A percentile compares a stretch with the other conserved stretches of the same genome.
phyloP scores from a whole-genome alignment of 768 basidiomycete genomes.

The Sporobolomyces pararoseus region DNA sequence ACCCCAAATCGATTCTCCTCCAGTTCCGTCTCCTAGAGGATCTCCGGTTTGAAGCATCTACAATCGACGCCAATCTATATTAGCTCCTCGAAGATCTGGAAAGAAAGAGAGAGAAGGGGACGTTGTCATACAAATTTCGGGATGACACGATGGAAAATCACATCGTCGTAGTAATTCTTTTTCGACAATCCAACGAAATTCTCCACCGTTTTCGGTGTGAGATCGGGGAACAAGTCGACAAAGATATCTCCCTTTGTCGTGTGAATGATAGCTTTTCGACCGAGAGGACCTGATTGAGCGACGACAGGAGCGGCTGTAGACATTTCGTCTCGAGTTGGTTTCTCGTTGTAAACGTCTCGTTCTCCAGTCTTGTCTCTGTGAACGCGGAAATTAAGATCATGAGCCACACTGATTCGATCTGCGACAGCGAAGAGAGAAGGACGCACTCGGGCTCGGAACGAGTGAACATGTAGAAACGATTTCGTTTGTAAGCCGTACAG shows the following conservation, averaged over 20 bases:
- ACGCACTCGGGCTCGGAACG: conserved; percentile 82
- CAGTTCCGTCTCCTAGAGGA: conserved; percentile 89
- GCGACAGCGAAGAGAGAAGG: neutral
- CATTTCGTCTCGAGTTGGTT: conserved; percentile 93
- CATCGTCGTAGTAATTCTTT: conserved; percentile 83
- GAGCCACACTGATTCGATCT: conserved; percentile 7
- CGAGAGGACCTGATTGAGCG: conserved; percentile 56
- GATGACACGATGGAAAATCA: conserved; percentile 96
- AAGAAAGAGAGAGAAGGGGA: neutral
- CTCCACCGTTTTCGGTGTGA: conserved; percentile 91
- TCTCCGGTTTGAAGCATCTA: conserved; percentile 93
- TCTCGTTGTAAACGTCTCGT: conserved; percentile 96
- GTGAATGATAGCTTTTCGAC: conserved; percentile 81
- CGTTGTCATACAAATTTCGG: conserved; percentile 81
- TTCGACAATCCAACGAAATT: conserved; percentile 92
- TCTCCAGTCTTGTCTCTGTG: conserved; percentile 78
- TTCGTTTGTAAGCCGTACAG: conserved; percentile 87
- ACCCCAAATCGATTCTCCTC: conserved; percentile 86
- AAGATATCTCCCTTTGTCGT: conserved; percentile 94
- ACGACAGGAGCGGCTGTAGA: conserved; percentile 64
- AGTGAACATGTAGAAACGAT: conserved; percentile 91
- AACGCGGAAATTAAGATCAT: neutral
- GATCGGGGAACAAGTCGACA: conserved; percentile 78
- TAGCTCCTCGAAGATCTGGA: neutral
- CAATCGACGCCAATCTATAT: conserved; percentile 18